These are phyloP conservation scores for Colletotrichum tropicicola DNA, from an alignment of 2,329 filamentous ascomycete genomes.

Conservation along the genomic window DNA sequence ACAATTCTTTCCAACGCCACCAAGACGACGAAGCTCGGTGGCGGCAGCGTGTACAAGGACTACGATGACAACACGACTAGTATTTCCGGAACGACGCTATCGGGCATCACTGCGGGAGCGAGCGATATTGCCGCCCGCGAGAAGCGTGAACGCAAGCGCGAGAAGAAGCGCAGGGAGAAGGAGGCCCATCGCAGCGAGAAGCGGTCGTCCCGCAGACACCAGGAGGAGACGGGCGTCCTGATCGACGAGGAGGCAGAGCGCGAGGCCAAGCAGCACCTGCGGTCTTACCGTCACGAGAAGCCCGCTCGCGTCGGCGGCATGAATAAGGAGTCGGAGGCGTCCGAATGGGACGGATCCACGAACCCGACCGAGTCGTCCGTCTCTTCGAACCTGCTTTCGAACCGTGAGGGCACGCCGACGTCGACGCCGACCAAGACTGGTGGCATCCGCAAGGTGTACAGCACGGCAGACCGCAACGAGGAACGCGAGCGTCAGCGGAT, in stretches of 20 bases:
- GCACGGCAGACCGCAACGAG: conserved; percentile 63
- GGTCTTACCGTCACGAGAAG: conserved; percentile 86
- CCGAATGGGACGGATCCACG: conserved; percentile 78
- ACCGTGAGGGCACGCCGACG: conserved; percentile 66
- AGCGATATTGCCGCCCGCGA: conserved; percentile 65
- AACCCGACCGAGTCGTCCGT: conserved; percentile 74
- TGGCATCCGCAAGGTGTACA: conserved; percentile 71
- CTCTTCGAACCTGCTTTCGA: conserved; percentile 67
- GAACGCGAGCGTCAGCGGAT: conserved; percentile 62
- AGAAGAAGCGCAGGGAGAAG: conserved; percentile 52
- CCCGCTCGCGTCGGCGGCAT: conserved; percentile 88
- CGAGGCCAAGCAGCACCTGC: conserved; percentile 73
- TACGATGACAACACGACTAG: conserved; percentile 61
- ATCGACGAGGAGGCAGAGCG: conserved; percentile 72
- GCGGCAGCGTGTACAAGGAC: conserved; percentile 84
- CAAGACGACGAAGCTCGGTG: conserved; percentile 83
- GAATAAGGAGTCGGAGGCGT: conserved; percentile 83
- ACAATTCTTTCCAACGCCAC: conserved; percentile 86
- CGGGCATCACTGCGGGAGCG: conserved; percentile 66
- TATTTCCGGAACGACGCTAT: conserved; percentile 57
- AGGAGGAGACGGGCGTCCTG: conserved; percentile 59
- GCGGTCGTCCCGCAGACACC: conserved; percentile 33
- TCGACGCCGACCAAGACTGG: conserved; percentile 60
- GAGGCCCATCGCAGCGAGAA: conserved; percentile 44
- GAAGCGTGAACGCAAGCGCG: conserved; percentile 62